Conservation (phyloP, 371 early-diverging fungal genomes). For the Syncephalastrum racemosum region DNA sequence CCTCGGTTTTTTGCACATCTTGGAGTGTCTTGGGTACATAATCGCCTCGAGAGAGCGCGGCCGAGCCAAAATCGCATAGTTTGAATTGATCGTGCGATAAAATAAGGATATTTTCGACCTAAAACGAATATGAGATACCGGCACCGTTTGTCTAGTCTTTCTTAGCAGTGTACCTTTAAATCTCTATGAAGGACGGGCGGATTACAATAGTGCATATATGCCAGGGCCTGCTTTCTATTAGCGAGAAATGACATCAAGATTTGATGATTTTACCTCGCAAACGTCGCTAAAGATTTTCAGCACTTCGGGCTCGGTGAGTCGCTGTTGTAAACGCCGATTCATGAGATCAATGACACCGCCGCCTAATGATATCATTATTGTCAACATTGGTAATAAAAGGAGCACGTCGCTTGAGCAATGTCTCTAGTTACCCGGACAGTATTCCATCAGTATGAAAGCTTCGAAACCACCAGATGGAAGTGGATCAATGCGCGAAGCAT, state of each 20-base stretch:
- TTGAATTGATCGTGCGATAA: conserved; percentile 66
- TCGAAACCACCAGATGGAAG: conserved; percentile 70
- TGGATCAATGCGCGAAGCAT: conserved; percentile 69
- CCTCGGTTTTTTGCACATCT: conserved; percentile 79
- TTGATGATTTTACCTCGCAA: conserved; percentile 55
- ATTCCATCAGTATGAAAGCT: conserved; percentile 87
- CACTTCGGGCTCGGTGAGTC: conserved; percentile 80
- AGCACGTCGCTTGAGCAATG: not conserved
- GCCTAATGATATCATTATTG: conserved; percentile 34
- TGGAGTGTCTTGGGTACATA: conserved; percentile 56
- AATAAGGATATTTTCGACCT: conserved; percentile 62
- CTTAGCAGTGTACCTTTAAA: conserved; percentile 76
- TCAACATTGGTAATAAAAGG: conserved; percentile 1
- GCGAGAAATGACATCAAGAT: not conserved
- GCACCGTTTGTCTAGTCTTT: conserved; percentile 1
- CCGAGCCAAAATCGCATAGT: conserved; percentile 94
- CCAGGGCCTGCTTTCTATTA: conserved; percentile 65
- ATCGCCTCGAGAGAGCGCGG: conserved; percentile 61
- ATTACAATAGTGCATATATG: conserved; percentile 82
- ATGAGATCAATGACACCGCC: conserved; percentile 87
- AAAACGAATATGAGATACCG: conserved; percentile 1
- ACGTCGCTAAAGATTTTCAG: conserved; percentile 84
- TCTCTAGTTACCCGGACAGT: conserved; percentile 72
- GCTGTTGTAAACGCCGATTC: conserved; percentile 72
- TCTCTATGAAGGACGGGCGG: conserved; percentile 83